These are phyloP conservation scores for Pythium plurisporium DNA, from an alignment of 352 stramenopile genomes.

Conservation along the genomic window DNA sequence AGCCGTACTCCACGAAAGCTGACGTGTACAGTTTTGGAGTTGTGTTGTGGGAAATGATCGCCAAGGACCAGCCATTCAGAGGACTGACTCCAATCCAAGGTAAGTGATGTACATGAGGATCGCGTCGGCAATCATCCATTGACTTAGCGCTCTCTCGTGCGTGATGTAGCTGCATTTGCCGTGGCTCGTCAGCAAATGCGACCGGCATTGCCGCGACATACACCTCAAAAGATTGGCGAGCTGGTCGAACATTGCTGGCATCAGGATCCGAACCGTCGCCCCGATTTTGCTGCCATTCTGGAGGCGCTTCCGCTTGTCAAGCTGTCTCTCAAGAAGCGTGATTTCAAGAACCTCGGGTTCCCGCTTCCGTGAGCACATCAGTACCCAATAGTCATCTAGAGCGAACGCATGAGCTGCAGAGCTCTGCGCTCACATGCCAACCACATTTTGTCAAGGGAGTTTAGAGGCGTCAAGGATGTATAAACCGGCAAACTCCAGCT, in stretches of 20 bases:
- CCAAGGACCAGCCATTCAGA: conserved; percentile 82
- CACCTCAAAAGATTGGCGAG: conserved; percentile 72
- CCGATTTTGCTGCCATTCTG: conserved; percentile 71
- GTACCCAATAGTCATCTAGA: conserved; percentile 4
- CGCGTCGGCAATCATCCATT: neutral
- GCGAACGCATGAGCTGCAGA: neutral
- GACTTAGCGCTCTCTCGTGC: neutral
- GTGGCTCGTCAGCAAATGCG: conserved; percentile 82
- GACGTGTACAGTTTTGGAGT: conserved; percentile 95
- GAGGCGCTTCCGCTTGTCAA: conserved; percentile 79
- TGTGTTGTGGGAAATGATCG: conserved; percentile 82
- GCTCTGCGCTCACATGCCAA: neutral
- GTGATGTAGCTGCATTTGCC: conserved; percentile 62
- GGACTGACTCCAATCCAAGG: conserved; percentile 82
- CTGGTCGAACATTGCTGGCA: conserved; percentile 85
- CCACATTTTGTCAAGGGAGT: conserved; percentile 1
- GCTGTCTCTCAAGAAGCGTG: conserved; percentile 75
- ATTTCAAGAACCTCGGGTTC: conserved; percentile 85
- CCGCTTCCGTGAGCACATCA: conserved; percentile 23
- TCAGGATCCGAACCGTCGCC: conserved; percentile 66
- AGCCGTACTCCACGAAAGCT: conserved; percentile 93
- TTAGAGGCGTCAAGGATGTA: neutral
- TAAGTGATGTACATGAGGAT: conserved; percentile 25
- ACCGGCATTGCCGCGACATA: conserved; percentile 79
- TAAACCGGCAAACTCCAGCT: neutral